These are phyloP conservation scores for Colletotrichum costaricense DNA, from an alignment of 2,329 filamentous ascomycete genomes.

Conservation along the genomic window DNA sequence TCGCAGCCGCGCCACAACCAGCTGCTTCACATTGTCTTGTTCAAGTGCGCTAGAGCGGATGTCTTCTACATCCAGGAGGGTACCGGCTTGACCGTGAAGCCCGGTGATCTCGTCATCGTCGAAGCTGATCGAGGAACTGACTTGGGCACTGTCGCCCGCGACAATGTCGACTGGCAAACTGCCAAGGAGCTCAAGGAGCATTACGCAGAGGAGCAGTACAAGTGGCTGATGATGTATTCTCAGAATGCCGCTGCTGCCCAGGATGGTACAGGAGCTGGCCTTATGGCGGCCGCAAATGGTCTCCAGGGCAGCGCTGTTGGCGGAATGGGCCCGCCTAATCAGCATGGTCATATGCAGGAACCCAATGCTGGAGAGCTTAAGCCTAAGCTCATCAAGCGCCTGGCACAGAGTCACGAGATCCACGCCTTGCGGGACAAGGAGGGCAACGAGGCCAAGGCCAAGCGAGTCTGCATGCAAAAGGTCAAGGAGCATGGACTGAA, in stretches of 20 bases:
- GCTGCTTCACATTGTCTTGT: constrained; percentile 88
- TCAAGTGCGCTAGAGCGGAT: constrained; percentile 95
- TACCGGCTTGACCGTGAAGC: constrained; percentile 89
- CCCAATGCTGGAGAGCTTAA: constrained; percentile 81
- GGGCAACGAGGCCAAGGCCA: constrained; percentile 96
- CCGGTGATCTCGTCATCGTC: constrained; percentile 94
- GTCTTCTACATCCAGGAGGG: constrained; percentile 98
- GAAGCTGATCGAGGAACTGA: constrained; percentile 97
- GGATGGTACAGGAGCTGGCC: constrained; percentile 70
- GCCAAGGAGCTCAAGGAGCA: constrained; percentile 92
- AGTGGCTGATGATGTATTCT: constrained; percentile 99
- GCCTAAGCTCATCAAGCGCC: constrained; percentile 95
- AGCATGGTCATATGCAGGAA: constrained; percentile 77
- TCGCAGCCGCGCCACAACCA: constrained; percentile 74
- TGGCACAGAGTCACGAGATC: constrained; percentile 92
- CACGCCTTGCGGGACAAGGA: constrained; percentile 92
- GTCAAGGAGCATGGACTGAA: constrained; percentile 93
- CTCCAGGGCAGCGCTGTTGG: constrained; percentile 78
- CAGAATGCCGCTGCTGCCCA: constrained; percentile 75
- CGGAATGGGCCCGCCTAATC: constrained; percentile 80
- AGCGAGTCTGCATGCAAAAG: constrained; percentile 96
- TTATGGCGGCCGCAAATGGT: constrained; percentile 72
- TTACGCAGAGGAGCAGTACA: constrained; percentile 95
- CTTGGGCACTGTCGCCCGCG: constrained; percentile 89
- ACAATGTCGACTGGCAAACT: constrained; percentile 87